These are phyloP conservation scores for Nepenthes alata DNA, from an alignment of 179 eudicot species.

Conservation along the genomic window DNA sequence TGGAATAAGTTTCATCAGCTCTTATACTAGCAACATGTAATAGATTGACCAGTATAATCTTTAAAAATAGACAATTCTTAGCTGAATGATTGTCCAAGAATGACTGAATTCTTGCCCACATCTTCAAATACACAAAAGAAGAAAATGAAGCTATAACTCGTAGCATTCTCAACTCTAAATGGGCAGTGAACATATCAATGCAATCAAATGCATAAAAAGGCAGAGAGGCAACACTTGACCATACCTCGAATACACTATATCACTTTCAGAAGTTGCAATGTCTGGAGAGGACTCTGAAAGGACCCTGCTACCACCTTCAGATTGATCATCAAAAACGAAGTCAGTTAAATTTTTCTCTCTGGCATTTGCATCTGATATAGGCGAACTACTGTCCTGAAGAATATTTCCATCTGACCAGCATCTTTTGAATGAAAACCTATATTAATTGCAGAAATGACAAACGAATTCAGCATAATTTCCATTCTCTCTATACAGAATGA, in stretches of 20 bases:
- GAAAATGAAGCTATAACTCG: too few species aligned
- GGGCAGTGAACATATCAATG: background rate
- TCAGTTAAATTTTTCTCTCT: conserved; percentile 25
- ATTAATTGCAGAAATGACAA: conserved; percentile 3
- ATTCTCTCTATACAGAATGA: background rate
- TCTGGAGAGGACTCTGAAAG: conserved; percentile 49
- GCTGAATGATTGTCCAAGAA: too few species aligned
- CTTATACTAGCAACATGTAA: too few species aligned
- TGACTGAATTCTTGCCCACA: too few species aligned
- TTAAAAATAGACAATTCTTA: too few species aligned
- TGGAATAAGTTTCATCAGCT: too few species aligned
- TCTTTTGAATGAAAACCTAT: conserved; percentile 53
- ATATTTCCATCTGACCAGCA: conserved; percentile 77
- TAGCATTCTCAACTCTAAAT: too few species aligned
- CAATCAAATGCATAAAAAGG: background rate
- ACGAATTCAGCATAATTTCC: background rate
- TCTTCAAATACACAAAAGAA: too few species aligned
- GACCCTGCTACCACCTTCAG: conserved; percentile 27
- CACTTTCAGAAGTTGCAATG: conserved; percentile 45
- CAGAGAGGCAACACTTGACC: background rate
- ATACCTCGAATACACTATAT: conserved; percentile 52
- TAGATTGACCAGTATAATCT: too few species aligned
- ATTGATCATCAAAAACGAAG: conserved; percentile 19
- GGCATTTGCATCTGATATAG: conserved; percentile 24
- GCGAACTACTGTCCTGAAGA: conserved; percentile 40